Conservation (phyloP, 2,329 filamentous ascomycete genomes). For the Xylaria sp. region DNA sequence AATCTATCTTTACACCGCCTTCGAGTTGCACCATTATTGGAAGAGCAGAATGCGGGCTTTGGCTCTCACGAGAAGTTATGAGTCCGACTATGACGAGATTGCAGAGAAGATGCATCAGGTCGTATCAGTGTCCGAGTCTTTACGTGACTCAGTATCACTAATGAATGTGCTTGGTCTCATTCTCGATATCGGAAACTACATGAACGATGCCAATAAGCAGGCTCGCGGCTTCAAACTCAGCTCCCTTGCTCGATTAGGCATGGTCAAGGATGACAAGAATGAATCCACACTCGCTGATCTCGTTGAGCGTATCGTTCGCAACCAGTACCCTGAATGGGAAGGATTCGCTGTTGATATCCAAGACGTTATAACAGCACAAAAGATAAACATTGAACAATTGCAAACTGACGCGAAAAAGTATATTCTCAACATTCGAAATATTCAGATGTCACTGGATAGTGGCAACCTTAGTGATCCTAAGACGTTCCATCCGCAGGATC, state of each 20-base stretch:
- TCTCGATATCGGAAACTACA: conserved; percentile 98
- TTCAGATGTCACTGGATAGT: conserved; percentile 90
- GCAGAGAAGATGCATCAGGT: conserved; percentile 86
- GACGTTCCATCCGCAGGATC: conserved; percentile 97
- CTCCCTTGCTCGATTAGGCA: conserved; percentile 88
- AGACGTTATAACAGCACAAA: conserved; percentile 81
- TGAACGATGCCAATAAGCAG: conserved; percentile 99
- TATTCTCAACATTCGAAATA: conserved; percentile 93
- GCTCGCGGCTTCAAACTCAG: conserved; percentile 97
- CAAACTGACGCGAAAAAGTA: conserved; percentile 89
- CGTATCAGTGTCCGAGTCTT: conserved; percentile 86
- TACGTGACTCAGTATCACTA: conserved; percentile 89
- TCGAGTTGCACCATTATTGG: conserved; percentile 97
- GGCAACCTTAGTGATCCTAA: conserved; percentile 96
- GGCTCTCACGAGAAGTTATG: conserved; percentile 82
- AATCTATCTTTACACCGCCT: conserved; percentile 92
- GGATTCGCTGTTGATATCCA: conserved; percentile 85
- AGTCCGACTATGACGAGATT: conserved; percentile 91
- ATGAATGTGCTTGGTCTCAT: conserved; percentile 98
- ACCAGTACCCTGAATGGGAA: conserved; percentile 97
- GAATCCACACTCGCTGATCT: conserved; percentile 95
- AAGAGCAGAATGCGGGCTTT: conserved; percentile 96
- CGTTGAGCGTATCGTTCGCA: conserved; percentile 94
- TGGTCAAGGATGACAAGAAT: conserved; percentile 99
- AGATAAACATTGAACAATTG: conserved; percentile 94